These are phyloP conservation scores for Phtheirospermum japonicum DNA, from an alignment of 257 asterid species.

Conservation along the genomic window DNA sequence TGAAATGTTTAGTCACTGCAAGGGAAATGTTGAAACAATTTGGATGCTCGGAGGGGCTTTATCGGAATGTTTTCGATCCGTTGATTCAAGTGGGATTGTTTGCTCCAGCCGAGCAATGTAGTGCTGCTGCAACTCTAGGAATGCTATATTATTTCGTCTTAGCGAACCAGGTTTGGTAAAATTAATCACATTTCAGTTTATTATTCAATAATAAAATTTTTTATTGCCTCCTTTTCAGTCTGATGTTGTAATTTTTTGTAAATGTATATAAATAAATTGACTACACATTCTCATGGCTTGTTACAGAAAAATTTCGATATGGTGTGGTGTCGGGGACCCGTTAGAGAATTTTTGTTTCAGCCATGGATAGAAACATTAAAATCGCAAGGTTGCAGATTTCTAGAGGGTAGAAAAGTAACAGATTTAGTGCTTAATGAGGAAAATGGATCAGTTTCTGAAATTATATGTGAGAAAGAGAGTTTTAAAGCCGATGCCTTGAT, in stretches of 20 bases:
- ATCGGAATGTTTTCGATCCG: constrained; percentile 42
- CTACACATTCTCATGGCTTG: constrained; percentile 9
- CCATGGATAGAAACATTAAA: constrained; percentile 57
- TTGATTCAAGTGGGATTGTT: constrained; percentile 61
- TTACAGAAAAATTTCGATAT: constrained; percentile 46
- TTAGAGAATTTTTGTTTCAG: constrained; percentile 45
- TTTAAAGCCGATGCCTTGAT: constrained; percentile 52
- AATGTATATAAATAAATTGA: not conserved
- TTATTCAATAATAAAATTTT: too few relatives aligned
- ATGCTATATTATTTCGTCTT: constrained; percentile 46
- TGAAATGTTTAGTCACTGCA: constrained; percentile 51
- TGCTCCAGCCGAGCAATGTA: constrained; percentile 63
- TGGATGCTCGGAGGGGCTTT: constrained; percentile 62
- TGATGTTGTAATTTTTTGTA: not conserved
- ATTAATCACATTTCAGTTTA: too few relatives aligned
- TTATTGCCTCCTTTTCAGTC: not conserved
- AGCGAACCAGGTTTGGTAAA: constrained; percentile 50
- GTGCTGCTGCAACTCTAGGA: constrained; percentile 63
- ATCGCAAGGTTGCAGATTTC: too few relatives aligned
- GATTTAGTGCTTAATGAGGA: constrained; percentile 47
- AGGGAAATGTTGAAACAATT: constrained; percentile 58
- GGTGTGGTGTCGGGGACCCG: constrained; percentile 55
- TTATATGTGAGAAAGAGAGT: constrained; percentile 60
- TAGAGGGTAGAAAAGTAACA: too few relatives aligned
- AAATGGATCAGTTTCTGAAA: constrained; percentile 43